Evolutionary conservation across 2,329 filamentous ascomycete species (phyloP).

Genomic region (Alternaria sp.): DNA sequence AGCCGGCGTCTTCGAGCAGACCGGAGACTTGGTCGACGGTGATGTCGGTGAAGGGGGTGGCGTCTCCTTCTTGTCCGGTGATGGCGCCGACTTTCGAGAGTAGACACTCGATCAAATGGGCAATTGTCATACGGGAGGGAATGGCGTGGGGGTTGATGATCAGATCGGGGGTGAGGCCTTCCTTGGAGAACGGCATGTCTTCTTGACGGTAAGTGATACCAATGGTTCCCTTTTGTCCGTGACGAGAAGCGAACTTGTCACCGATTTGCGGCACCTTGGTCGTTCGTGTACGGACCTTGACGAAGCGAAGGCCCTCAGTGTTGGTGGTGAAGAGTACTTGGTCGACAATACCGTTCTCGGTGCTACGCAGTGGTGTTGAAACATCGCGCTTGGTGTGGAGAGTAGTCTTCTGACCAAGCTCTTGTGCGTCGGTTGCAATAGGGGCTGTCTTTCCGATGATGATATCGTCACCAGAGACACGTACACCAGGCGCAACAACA

Average conservation of each 20-base stretch:
- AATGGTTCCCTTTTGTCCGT: conserved; percentile 99
- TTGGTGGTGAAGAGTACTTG: conserved; percentile 94
- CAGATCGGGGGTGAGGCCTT: conserved; percentile 91
- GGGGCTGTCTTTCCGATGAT: conserved; percentile 99
- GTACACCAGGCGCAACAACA: conserved; percentile 89
- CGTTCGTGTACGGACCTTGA: conserved; percentile 95
- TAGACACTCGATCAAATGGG: conserved; percentile 98
- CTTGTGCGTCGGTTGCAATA: conserved; percentile 88
- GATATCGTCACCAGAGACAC: conserved; percentile 96
- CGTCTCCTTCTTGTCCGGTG: conserved; percentile 94
- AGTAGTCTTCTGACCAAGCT: conserved; percentile 89
- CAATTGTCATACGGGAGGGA: conserved; percentile 99
- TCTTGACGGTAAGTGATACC: conserved; percentile 98
- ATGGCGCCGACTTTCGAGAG: conserved; percentile 94
- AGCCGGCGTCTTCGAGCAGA: conserved; percentile 85
- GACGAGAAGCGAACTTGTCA: conserved; percentile 98
- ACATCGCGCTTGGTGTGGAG: conserved; percentile 93
- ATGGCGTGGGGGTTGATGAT: conserved; percentile 99
- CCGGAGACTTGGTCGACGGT: conserved; percentile 93
- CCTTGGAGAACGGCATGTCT: conserved; percentile 96
- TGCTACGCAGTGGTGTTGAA: conserved; percentile 91
- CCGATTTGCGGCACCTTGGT: conserved; percentile 99
- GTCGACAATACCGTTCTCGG: conserved; percentile 96
- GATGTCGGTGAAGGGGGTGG: conserved; percentile 96
- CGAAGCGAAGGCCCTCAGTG: conserved; percentile 90